phyloP scores from a whole-genome alignment of 805 yeast genomes.

The Lipomyces sp. region DNA sequence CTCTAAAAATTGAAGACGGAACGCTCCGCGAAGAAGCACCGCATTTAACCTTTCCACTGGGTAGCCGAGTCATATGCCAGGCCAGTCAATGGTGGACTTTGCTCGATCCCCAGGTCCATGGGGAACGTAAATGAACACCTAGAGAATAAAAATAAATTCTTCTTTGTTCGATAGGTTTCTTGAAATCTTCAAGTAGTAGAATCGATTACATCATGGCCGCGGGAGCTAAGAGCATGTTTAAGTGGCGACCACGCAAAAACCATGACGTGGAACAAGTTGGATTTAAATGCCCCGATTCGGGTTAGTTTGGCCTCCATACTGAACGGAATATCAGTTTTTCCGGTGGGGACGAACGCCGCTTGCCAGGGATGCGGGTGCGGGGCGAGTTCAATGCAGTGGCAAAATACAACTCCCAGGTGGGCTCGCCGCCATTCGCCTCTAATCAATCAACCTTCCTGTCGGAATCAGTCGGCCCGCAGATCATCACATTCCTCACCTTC shows the following conservation, averaged over 20 bases:
- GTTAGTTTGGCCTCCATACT: background rate
- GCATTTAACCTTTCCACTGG: no score
- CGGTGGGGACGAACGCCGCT: background rate
- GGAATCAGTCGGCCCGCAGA: background rate
- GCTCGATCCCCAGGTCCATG: background rate
- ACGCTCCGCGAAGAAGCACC: no score
- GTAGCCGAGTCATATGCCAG: no score
- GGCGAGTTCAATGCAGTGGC: background rate
- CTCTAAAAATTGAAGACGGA: no score
- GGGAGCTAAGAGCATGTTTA: background rate
- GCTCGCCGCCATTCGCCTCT: background rate
- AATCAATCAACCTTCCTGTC: no score
- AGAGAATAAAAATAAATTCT: background rate
- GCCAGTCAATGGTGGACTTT: background rate
- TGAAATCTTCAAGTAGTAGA: no score
- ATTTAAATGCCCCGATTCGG: no score
- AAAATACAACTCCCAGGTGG: background rate
- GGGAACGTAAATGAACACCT: background rate
- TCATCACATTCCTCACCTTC: no score
- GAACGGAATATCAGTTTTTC: constrained; percentile 2
- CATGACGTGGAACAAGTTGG: no score
- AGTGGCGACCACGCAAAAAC: background rate
- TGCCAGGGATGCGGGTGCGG: background rate
- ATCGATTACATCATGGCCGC: no score
- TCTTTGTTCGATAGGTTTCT: no score